Conservation (phyloP, 1,284 basidiomycete genomes). For the Filobasidium uniguttulatum region DNA sequence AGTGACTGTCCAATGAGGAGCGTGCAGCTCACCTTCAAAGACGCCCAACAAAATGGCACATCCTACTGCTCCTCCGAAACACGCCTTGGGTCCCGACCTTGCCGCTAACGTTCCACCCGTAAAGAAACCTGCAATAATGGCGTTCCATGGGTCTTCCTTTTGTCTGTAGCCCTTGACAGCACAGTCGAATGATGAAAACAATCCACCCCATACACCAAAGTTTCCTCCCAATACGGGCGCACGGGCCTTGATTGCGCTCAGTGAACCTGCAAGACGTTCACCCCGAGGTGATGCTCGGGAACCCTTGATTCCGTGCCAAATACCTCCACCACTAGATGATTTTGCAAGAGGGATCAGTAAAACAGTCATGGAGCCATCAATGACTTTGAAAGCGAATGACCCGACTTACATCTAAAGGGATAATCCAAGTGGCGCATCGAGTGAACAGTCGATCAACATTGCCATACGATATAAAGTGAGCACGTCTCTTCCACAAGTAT, state of each 20-base stretch:
- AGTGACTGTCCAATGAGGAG: not conserved
- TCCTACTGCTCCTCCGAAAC: conserved; percentile 78
- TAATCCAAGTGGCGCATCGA: no score
- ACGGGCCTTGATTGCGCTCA: conserved; percentile 94
- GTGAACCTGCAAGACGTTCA: conserved; percentile 80
- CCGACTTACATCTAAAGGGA: no score
- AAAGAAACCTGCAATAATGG: conserved; percentile 94
- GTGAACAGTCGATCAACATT: no score
- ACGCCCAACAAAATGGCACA: conserved; percentile 95
- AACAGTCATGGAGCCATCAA: not conserved
- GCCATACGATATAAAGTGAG: no score
- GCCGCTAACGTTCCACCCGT: conserved; percentile 92
- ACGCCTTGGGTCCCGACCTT: conserved; percentile 80
- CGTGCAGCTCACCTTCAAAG: conserved; percentile 57
- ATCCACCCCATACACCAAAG: conserved; percentile 95
- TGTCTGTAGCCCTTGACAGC: conserved; percentile 93
- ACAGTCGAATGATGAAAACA: conserved; percentile 96
- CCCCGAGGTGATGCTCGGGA: conserved; percentile 46
- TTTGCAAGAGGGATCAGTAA: not conserved
- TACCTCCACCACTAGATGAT: conserved; percentile 11
- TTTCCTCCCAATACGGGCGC: conserved; percentile 96
- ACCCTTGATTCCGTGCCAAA: conserved; percentile 15
- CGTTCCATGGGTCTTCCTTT: conserved; percentile 99
- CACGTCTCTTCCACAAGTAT: no score
- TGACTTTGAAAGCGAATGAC: not conserved